Base-by-base conservation (phyloP, 1,284 basidiomycete species). In the Leccinum ponderosum region DNA sequence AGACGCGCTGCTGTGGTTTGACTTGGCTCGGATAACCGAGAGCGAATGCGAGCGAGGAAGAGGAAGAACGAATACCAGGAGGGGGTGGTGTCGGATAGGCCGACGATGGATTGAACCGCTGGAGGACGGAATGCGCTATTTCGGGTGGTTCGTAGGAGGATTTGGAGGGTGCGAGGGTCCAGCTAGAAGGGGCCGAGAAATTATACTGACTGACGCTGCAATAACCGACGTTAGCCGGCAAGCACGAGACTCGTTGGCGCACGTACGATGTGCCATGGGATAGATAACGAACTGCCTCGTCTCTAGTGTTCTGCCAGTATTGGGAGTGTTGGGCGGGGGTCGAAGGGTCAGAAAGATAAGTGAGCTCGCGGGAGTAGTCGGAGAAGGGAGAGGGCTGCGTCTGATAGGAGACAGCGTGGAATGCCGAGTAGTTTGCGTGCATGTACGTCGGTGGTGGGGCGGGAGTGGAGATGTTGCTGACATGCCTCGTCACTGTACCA, bases 61-160 rank as follows among this genome's bases (percentile, higher is more conserved):
- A 87, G 0, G 87, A 84, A n/a, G 78, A 77, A 39, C 76, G 81
- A 29, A 87, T 83, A 11, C 81, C 80, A 2, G 85, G 86, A 12
- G 87, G 88, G 6, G 87, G 86, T 15, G 87, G 87, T 2, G 88
- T 87, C 2, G 87, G 87, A 73, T 89, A 90, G 7, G 84, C 80
- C 4, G 79, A 76, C n/a, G 79, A 78, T 17, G 87, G 85, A 8
- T 80, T 73, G 20, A 82, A 80, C 17, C 83, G 82, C 57, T 88
- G 86, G 58, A 89, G 80, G 20, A 91, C 68, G 3, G 86, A 84
- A 61, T 85, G 85, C 1, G 87, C 83, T 65, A 90, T 85, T 0
- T 83, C 73, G 14, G 76, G 80, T 4, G 68, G 60, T 25, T 67
- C 8, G 81, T 78, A 65, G 81, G 81, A 69, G 81, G 87, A 12